phyloP scores from a whole-genome alignment of 805 yeast genomes.

The Hanseniaspora jakobsenii region DNA sequence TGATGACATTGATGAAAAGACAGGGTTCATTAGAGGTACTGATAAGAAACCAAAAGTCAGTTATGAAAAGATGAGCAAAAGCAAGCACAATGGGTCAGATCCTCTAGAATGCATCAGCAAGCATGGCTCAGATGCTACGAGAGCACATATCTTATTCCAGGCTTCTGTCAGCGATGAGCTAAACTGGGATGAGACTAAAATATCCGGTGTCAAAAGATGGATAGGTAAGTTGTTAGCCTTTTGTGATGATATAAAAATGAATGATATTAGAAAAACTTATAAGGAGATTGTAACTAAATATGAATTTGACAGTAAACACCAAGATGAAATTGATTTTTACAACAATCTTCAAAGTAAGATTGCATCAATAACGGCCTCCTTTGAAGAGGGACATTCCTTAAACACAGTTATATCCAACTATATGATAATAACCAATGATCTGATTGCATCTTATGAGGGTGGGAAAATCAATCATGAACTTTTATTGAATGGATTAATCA shows the following conservation, averaged over 20 bases:
- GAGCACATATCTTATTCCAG: constrained; percentile 86
- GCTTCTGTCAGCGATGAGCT: constrained; percentile 77
- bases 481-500: constrained; percentile 38
- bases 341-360: constrained; percentile 42
- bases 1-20: constrained; percentile 40
- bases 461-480: constrained; percentile 30
- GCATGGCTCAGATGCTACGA: constrained; percentile 87
- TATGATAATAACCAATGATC: constrained; percentile 61
- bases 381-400: constrained; percentile 47
- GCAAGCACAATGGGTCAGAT: constrained; percentile 88
- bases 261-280: background rate
- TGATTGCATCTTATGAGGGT: constrained; percentile 23
- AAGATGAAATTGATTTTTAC: constrained; percentile 44
- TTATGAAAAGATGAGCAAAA: constrained; percentile 92
- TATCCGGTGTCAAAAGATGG: constrained; percentile 85
- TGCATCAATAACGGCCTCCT: constrained; percentile 44
- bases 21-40: constrained; percentile 38
- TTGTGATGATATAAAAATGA: background rate
- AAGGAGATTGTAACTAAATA: background rate
- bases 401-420: constrained; percentile 82
- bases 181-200: constrained; percentile 82
- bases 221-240: constrained; percentile 40
- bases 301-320: constrained; percentile 21
- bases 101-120: constrained; percentile 60
- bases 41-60: constrained; percentile 44